Evolutionary conservation across 1,284 basidiomycete species (phyloP), one percentile per base, ranked within the genome.

Genomic region (Sphaerobolus stellatus): DNA sequence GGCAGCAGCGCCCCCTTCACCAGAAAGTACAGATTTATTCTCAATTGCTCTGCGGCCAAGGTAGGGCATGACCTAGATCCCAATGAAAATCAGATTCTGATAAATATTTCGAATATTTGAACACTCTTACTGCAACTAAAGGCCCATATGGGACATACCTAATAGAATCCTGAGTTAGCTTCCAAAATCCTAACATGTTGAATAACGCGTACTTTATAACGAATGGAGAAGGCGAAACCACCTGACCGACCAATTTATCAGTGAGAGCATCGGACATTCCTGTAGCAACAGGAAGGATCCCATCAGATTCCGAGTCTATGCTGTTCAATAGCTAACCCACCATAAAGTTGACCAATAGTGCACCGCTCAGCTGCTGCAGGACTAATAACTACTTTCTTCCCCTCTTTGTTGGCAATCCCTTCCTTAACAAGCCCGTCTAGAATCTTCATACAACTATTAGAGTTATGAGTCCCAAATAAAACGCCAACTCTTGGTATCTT

Each of bases 401-500:
- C 69, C 48, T 61, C 65, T 24, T 62, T 62, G 11, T 61, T 67
- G 16, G 82, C 90, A 48, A 94, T 68, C 5, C 84, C 84, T 11
- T 73, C 73, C 38, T 69, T 63, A 2, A 84, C 77, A 50, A 95
- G 73, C 59, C 82, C 80, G 14, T 79, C 75, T 24, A 92, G 66
- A 48, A 94, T 78, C 52, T 81, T 66, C 30, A 79, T 71, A 56
- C 81, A 82, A 53, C 85, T 89, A 31, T 74, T 72, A 76, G 83
- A 80, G 66, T 96, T 96, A 65, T 96, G 94, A 24, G 93, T 92
- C 2, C 90, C 94, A 61, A 95, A 94, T 2, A 94, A 71, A 33
- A 92, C 83, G 1, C 82, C 86, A 11, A 94, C 70, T 5, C 72
- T 73, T 4, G 81, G 80, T 1, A 61, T 47, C 13, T 20, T 14